Base-by-base conservation (phyloP, 371 early-diverging fungal species). In the Apophysomyces variabilis region DNA sequence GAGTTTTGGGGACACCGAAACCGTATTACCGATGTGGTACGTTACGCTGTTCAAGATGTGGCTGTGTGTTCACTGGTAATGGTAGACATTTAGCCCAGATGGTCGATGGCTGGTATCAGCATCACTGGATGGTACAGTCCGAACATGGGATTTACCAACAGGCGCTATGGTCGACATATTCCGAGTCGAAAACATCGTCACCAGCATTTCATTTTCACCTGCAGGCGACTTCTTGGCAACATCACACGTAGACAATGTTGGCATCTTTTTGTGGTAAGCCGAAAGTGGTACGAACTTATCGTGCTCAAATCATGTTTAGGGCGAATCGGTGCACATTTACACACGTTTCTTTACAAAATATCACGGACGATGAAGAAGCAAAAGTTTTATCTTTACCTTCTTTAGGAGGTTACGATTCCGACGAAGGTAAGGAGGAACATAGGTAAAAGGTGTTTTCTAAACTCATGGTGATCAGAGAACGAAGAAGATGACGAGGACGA, bases 61-160 rank as follows among this genome's bases (percentile, higher is more conserved):
- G 14, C 6, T 44, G 16, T 39, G 21, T 57, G 41, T 50, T 36
- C n/a, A 57, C 32, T 38, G 50, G 21, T 56, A 26, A n/a, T 13
- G 39, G 35, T 69, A 92, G 90, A 77, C 90, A 2, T 94, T 97
- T 73, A 93, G 91, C 67, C 92, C 92, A 9, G 98, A 98, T 73
- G 95, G 95, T 60, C 89, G 97, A 62, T 94, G 96, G 96, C 81
- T 99, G 13, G 88, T 97, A 16, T 90, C 95, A 0, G 73, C 89
- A 13, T 89, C 93, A 16, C 78, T 93, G 64, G 98, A 98, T 81
- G 83, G 87, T 47, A 94, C 93, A 5, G 86, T 99, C 32, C 87
- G 95, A 46, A 95, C 96, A 0, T 99, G 96, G 96, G 98, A 99
- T 76, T 76, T 99, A 62, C 95, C 97, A 7, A 88, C 95, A 0